These are phyloP conservation scores for Lactarius akahatsu DNA, from an alignment of 768 basidiomycete species.

Conservation along the genomic window DNA sequence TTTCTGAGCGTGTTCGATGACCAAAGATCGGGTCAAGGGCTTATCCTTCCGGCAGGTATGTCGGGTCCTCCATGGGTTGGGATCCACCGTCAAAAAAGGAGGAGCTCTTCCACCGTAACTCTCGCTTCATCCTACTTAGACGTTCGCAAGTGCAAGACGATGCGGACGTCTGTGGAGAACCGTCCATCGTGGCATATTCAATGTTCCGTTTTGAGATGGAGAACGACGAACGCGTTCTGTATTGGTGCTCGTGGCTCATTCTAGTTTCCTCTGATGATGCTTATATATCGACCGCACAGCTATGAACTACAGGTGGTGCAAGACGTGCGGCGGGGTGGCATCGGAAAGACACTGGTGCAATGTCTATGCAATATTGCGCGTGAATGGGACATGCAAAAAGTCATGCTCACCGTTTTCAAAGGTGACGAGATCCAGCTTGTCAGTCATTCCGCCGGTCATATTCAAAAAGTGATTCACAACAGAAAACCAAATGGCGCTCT, in stretches of 20 bases:
- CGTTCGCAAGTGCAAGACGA: background rate
- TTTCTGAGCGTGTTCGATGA: background rate
- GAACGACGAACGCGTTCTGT: slow-evolving; percentile 55
- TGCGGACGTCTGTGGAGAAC: slow-evolving; percentile 24
- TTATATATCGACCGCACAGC: slow-evolving; percentile 38
- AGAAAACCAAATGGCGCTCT: slow-evolving; percentile 48
- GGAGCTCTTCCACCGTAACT: slow-evolving; percentile 59
- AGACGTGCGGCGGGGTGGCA: slow-evolving; percentile 47
- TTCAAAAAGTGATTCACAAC: slow-evolving; percentile 11
- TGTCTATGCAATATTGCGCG: slow-evolving; percentile 50
- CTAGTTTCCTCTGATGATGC: slow-evolving; percentile 4
- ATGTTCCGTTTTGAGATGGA: slow-evolving; percentile 80
- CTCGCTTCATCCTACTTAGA: slow-evolving; percentile 58
- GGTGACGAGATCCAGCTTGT: slow-evolving; percentile 40
- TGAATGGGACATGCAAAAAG: slow-evolving; percentile 59
- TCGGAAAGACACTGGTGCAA: slow-evolving; percentile 57
- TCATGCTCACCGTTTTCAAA: slow-evolving; percentile 76
- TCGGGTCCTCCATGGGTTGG: slow-evolving; percentile 64
- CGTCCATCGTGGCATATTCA: slow-evolving; percentile 40
- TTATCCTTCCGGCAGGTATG: slow-evolving; percentile 47
- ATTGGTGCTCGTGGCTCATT: slow-evolving; percentile 53
- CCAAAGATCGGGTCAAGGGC: slow-evolving; percentile 33
- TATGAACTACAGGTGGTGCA: slow-evolving; percentile 73
- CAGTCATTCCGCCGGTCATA: background rate
- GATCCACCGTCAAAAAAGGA: slow-evolving; percentile 51